phyloP scores from a whole-genome alignment of 208 protist genomes.

The Kentomonas sorsogonicus region DNA sequence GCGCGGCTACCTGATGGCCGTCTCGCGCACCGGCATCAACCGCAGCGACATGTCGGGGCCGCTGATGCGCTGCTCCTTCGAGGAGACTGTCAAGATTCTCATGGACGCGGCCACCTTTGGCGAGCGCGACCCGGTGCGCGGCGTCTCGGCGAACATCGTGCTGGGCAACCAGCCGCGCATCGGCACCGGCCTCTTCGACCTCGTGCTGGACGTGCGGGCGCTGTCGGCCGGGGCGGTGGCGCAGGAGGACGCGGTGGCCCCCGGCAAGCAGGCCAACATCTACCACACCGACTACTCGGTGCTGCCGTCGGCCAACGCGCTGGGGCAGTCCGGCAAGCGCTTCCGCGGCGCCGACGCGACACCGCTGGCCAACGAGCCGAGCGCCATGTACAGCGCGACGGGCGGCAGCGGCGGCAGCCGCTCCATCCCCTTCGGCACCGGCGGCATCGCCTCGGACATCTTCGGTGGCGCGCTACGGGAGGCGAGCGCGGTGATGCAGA shows the following conservation, averaged over 20 bases:
- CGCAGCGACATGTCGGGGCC: slow-evolving; percentile 92
- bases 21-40: slow-evolving; percentile 96
- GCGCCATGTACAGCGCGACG: slow-evolving; percentile 31
- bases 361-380: slow-evolving; percentile 67
- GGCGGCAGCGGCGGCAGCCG: background rate
- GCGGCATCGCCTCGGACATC: slow-evolving; percentile 12
- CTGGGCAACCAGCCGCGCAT: slow-evolving; percentile 95
- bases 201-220: slow-evolving; percentile 92
- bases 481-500: slow-evolving; percentile 63
- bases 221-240: slow-evolving; percentile 81
- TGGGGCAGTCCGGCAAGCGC: slow-evolving; percentile 25
- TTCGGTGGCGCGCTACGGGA: slow-evolving; percentile 48
- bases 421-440: slow-evolving; percentile 15
- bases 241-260: slow-evolving; percentile 72
- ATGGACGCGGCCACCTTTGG: slow-evolving; percentile 96
- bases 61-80: slow-evolving; percentile 98
- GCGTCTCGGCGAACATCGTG: slow-evolving; percentile 98
- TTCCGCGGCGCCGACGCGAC: slow-evolving; percentile 42
- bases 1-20: slow-evolving; percentile 94
- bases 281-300: slow-evolving; percentile 79
- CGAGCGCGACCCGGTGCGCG: slow-evolving; percentile 93
- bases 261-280: slow-evolving; percentile 61
- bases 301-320: slow-evolving; percentile 16
- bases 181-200: slow-evolving; percentile 97
- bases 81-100: slow-evolving; percentile 99